Evolutionary conservation across 2,329 filamentous ascomycete genomes (phyloP), one percentile per base, ranked within the genome.

Genomic region (Dactylellina cionopaga): DNA sequence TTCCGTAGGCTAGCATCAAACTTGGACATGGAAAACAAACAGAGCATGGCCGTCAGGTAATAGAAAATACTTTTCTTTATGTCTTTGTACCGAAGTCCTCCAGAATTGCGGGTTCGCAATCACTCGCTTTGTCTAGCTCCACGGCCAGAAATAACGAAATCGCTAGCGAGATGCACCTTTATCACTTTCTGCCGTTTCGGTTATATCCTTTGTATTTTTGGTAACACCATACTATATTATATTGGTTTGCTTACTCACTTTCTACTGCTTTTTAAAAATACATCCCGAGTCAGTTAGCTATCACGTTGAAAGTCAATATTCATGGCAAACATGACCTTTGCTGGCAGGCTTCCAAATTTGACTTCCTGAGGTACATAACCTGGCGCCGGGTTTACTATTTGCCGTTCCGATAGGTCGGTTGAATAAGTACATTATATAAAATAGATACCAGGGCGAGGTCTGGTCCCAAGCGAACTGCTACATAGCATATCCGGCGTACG

Each of bases 321-420:
- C n/a, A n/a, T n/a, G n/a, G n/a, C n/a, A n/a, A n/a, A n/a, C n/a
- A n/a, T n/a, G n/a, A n/a, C n/a, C n/a, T 10, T 17, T 9, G 7
- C n/a, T 10, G 29, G 27, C 22, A 24, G 54, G 41, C 15, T 37
- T 49, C 25, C 35, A 37, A 22, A 25, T 37, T 33, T 13, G 9
- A 25, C 33, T 27, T 55, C 33, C 27, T 55, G 37, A 35, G 33
- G 31, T 27, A 15, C 25, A 15, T 47, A 41, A 46, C 33, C 46
- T 27, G 17, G 17, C 6, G 17, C 31, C 37, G 27, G 6, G 10
- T 3, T 33, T 3, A 25, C 5, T 47, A 25, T 11, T 27, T 4
- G 15, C 2, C 5, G 46, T 63, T 63, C 58, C 58, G 58, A 63
- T 52, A 44, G 46, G 24, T 43, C 35, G 58, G 58, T 63, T 52